Base-by-base conservation (phyloP, 768 basidiomycete species). In the Tephrocybe sp. region DNA sequence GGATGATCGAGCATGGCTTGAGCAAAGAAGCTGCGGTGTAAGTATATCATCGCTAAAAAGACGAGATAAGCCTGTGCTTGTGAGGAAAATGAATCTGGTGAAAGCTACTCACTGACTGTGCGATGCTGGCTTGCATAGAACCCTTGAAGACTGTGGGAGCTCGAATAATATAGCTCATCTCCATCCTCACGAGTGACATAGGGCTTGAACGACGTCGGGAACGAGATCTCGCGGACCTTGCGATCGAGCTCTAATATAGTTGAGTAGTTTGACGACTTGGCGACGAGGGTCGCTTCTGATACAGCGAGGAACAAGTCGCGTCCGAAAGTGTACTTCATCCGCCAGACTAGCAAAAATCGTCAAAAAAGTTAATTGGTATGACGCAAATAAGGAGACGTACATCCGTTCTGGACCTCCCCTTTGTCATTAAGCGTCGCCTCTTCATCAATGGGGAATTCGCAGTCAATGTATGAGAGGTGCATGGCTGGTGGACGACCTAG, bases 401-500 rank as follows among this genome's bases (percentile, higher is more conserved):
- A 81, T 48, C 81, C 81, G 49, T 64, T 69, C 47, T 78, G 70
- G 9, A 68, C 60, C 38, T 77, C 70, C 1, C 80, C 78, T 7
- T 71, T 57, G 16, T 76, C 72, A 40, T 63, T 71, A 17, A 77
- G 43, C 0, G 69, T 68, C 3, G 70, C 71, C 56, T 83, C 81
- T 45, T 82, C 78, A 54, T 84, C 82, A 5, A 66, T 61, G 0
- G 84, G 83, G 42, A 78, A 76, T n/a, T 83, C 79, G 50, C 82
- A 82, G 51, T 85, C 83, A 14, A 82, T 70, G 45, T 83, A 84
- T 3, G 80, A 80, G 5, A 82, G 62, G 10, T 76, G 73, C 47
- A 82, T 77, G 2, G 80, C 77, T 4, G 83, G 82, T 4, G 83
- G 83, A 22, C 83, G 74, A 17, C 83, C 83, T 5, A 82, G 64